These are phyloP conservation scores for Xylaria nigripes DNA, from an alignment of 495 filamentous ascomycete genomes.

Conservation along the genomic window DNA sequence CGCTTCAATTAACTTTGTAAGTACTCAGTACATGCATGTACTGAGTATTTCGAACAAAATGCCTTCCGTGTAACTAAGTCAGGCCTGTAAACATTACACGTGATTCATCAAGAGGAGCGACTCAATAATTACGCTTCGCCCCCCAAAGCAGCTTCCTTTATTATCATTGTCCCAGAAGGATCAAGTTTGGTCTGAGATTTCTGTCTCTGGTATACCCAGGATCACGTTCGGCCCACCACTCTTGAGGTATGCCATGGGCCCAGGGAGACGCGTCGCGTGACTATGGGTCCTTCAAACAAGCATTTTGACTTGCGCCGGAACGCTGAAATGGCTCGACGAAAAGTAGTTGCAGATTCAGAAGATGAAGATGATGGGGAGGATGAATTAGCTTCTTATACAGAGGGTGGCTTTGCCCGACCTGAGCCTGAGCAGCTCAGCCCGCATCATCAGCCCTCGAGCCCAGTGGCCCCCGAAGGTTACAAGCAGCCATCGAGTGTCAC, in stretches of 20 bases:
- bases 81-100: no score
- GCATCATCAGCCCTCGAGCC: constrained; percentile 7
- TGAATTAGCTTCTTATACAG: constrained; percentile 5
- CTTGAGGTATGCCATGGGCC: background rate
- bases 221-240: background rate
- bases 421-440: constrained; percentile 24
- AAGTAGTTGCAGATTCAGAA: constrained; percentile 25
- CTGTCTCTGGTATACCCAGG: background rate
- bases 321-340: constrained; percentile 17
- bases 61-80: no score
- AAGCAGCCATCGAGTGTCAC: constrained; percentile 15
- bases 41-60: no score
- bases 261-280: constrained; percentile 8
- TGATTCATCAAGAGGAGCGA: background rate
- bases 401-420: constrained; percentile 10
- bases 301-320: constrained; percentile 15
- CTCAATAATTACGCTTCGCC: background rate
- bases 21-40: no score
- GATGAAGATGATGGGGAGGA: constrained; percentile 23
- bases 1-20: no score
- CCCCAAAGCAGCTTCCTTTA: background rate
- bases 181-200: background rate
- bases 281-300: background rate
- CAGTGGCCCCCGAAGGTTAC: background rate
- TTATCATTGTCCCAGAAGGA: background rate